Conservation (phyloP, 2,329 filamentous ascomycete species). For the Pyricularia sp. region DNA sequence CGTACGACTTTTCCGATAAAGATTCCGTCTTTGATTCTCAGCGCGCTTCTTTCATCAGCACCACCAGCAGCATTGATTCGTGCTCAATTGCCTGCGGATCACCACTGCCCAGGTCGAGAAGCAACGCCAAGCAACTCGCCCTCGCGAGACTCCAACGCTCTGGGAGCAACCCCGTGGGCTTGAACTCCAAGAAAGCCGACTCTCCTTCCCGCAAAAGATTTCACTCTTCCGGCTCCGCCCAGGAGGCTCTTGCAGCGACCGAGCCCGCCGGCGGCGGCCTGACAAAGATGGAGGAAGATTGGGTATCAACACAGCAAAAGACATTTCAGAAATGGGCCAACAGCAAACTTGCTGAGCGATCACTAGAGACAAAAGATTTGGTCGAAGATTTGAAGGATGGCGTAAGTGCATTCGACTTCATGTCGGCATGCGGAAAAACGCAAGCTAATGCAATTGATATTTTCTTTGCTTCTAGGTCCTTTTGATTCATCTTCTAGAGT, state of each 20-base stretch:
- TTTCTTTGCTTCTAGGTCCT: slow-evolving; percentile 53
- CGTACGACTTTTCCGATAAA: slow-evolving; percentile 16
- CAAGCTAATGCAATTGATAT: not conserved
- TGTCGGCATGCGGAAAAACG: not conserved
- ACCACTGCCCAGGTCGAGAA: slow-evolving; percentile 24
- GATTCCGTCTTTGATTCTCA: slow-evolving; percentile 18
- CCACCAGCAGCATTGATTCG: slow-evolving; percentile 13
- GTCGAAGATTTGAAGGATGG: slow-evolving; percentile 88
- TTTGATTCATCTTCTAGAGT: slow-evolving; percentile 94
- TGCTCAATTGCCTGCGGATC: slow-evolving; percentile 6
- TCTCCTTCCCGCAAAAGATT: slow-evolving; percentile 20
- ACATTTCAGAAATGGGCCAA: slow-evolving; percentile 99
- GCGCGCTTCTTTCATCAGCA: slow-evolving; percentile 19
- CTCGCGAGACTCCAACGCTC: slow-evolving; percentile 37
- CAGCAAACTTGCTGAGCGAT: slow-evolving; percentile 75
- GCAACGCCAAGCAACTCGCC: slow-evolving; percentile 40
- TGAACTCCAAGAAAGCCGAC: slow-evolving; percentile 16
- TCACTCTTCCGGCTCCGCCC: slow-evolving; percentile 24
- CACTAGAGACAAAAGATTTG: slow-evolving; percentile 76
- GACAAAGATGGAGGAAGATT: slow-evolving; percentile 57
- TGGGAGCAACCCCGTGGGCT: slow-evolving; percentile 25
- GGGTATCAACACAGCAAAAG: slow-evolving; percentile 87
- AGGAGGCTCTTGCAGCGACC: slow-evolving; percentile 32
- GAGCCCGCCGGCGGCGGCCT: slow-evolving; percentile 39
- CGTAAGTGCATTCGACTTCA: slow-evolving; percentile 43